Evolutionary conservation across 129 eudicot genomes (phyloP).

Genomic region (Saposhnikovia divaricata): DNA sequence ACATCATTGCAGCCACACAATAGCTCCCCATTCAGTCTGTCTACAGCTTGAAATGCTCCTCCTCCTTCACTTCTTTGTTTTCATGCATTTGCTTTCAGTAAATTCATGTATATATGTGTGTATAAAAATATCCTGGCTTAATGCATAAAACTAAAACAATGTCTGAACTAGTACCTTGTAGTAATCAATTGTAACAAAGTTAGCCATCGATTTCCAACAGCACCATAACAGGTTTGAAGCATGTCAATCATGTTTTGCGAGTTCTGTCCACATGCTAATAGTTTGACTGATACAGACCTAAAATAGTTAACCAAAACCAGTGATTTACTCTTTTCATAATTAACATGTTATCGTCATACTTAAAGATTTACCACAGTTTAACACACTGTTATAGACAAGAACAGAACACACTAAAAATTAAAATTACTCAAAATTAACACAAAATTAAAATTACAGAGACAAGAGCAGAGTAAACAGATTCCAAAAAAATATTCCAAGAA

Average conservation of each 20-base stretch:
- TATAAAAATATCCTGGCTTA: neutral
- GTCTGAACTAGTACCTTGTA: slow-evolving; percentile 51
- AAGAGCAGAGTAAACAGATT: too few species aligned
- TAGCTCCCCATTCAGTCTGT: too few species aligned
- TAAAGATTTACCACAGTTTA: too few species aligned
- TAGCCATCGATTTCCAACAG: slow-evolving; percentile 77
- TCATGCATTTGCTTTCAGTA: neutral
- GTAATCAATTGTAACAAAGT: slow-evolving; percentile 72
- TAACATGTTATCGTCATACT: too few species aligned
- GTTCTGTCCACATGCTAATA: slow-evolving; percentile 61
- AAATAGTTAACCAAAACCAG: slow-evolving; percentile 70
- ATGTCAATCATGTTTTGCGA: slow-evolving; percentile 40
- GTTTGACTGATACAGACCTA: slow-evolving; percentile 41
- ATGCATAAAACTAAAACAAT: neutral
- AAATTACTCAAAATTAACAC: too few species aligned
- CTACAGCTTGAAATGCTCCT: too few species aligned
- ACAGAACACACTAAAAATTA: too few species aligned
- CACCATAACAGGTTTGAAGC: slow-evolving; percentile 58
- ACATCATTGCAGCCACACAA: too few species aligned
- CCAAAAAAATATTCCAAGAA: too few species aligned
- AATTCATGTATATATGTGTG: neutral
- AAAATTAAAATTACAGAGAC: too few species aligned
- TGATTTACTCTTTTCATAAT: slow-evolving; percentile 54
- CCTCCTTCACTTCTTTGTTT: slow-evolving; percentile 85
- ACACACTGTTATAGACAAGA: too few species aligned